phyloP scores from a whole-genome alignment of 2,329 filamentous ascomycete species.

The Colletotrichum ledebouriae region DNA sequence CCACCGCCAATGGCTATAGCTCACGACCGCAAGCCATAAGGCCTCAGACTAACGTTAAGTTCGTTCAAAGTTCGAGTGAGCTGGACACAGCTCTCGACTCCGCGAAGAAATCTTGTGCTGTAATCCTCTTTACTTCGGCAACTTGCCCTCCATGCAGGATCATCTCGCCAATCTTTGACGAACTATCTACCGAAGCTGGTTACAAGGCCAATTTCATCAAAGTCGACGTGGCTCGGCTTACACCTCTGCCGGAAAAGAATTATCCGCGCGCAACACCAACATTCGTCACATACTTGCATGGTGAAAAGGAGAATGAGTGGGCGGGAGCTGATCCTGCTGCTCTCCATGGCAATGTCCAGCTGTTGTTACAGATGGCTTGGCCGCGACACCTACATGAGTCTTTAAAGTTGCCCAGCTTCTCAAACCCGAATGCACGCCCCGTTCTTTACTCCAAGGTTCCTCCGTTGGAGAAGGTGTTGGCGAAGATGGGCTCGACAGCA shows the following conservation, averaged over 20 bases:
- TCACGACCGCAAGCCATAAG: slow-evolving; percentile 45
- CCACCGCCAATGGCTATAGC: slow-evolving; percentile 42
- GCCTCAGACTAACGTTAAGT: slow-evolving; percentile 63
- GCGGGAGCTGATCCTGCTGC: slow-evolving; percentile 78
- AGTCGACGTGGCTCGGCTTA: slow-evolving; percentile 79
- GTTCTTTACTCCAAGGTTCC: slow-evolving; percentile 84
- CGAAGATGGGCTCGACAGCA: slow-evolving; percentile 79
- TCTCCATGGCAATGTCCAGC: slow-evolving; percentile 78
- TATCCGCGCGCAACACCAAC: slow-evolving; percentile 84
- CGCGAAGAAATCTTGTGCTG: slow-evolving; percentile 77
- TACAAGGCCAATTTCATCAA: slow-evolving; percentile 81
- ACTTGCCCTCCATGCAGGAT: slow-evolving; percentile 88
- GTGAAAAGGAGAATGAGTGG: slow-evolving; percentile 84
- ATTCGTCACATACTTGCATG: slow-evolving; percentile 86
- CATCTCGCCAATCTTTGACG: slow-evolving; percentile 85
- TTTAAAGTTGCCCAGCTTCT: slow-evolving; percentile 78
- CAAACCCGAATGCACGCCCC: slow-evolving; percentile 72
- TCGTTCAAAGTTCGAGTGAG: slow-evolving; percentile 69
- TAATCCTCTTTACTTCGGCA: slow-evolving; percentile 93
- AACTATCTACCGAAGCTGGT: slow-evolving; percentile 80
- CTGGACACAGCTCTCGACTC: slow-evolving; percentile 71
- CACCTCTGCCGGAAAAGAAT: slow-evolving; percentile 60
- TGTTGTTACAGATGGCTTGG: slow-evolving; percentile 81
- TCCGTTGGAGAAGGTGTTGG: slow-evolving; percentile 83
- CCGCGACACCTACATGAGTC: slow-evolving; percentile 82